Conservation (phyloP, 768 basidiomycete genomes). For the Amylocystis lapponica region DNA sequence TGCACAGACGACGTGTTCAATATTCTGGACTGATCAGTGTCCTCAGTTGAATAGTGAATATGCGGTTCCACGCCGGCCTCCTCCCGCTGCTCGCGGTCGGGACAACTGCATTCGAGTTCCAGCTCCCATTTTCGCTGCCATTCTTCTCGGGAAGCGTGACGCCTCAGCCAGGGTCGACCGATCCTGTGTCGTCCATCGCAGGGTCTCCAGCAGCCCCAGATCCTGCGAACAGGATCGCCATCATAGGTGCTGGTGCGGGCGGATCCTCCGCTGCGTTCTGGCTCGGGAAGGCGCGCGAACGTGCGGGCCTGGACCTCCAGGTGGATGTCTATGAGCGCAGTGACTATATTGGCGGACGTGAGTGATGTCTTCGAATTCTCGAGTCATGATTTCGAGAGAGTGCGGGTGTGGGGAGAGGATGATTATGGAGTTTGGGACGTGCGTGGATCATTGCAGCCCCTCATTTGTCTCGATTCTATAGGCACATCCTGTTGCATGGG, state of each 20-base stretch:
- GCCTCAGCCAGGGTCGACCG: too few relatives aligned
- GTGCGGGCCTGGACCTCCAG: slow-evolving; percentile 62
- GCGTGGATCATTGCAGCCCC: too few relatives aligned
- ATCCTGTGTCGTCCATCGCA: background rate
- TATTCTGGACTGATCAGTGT: too few relatives aligned
- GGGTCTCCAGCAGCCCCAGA: background rate
- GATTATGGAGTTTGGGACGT: too few relatives aligned
- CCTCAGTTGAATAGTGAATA: too few relatives aligned
- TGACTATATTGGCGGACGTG: slow-evolving; percentile 79
- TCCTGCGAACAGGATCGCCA: slow-evolving; percentile 57
- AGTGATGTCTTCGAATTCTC: slow-evolving; percentile 33
- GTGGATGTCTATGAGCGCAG: slow-evolving; percentile 82
- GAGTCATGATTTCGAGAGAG: background rate
- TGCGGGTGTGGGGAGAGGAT: too few relatives aligned
- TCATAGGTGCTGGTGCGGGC: slow-evolving; percentile 87
- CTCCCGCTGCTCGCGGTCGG: background rate
- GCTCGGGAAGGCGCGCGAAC: slow-evolving; percentile 72
- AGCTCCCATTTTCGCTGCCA: slow-evolving; percentile 11
- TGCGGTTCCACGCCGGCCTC: too few relatives aligned
- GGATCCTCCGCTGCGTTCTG: slow-evolving; percentile 83
- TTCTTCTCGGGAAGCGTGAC: slow-evolving; percentile 5
- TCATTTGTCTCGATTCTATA: too few relatives aligned
- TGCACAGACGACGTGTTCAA: too few relatives aligned
- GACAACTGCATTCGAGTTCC: slow-evolving; percentile 6
- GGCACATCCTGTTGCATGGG: too few relatives aligned